Conservation (phyloP, 768 basidiomycete species). For the Tulasnella calospora region DNA sequence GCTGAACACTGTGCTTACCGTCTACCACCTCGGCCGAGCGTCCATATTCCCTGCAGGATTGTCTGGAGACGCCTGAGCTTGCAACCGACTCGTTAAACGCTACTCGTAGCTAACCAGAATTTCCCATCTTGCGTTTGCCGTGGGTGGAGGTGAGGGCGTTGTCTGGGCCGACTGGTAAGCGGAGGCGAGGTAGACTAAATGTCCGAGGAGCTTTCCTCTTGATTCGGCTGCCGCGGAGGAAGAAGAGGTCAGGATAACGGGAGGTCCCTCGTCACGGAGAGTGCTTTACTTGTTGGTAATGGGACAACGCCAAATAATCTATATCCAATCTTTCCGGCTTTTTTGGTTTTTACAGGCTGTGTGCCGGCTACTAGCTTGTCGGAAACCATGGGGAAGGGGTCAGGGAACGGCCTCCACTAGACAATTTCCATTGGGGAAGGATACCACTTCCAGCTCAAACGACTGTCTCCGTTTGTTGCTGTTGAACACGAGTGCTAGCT, state of each 20-base stretch:
- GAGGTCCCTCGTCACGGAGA: too few relatives aligned
- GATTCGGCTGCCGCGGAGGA: slow-evolving; percentile 63
- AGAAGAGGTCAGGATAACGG: too few relatives aligned
- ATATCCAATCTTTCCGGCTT: slow-evolving; percentile 41
- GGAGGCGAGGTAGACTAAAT: slow-evolving; percentile 83
- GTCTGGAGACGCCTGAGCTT: slow-evolving; percentile 59
- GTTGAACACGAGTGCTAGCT: slow-evolving; percentile 37
- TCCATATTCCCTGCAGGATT: not conserved
- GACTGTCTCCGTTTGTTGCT: slow-evolving; percentile 37
- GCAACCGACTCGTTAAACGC: slow-evolving; percentile 82
- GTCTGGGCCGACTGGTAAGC: slow-evolving; percentile 73
- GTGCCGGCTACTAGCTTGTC: not conserved
- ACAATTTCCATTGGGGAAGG: not conserved
- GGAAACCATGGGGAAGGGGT: not conserved
- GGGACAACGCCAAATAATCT: slow-evolving; percentile 46
- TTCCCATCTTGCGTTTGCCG: slow-evolving; percentile 63
- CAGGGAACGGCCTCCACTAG: not conserved
- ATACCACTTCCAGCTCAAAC: slow-evolving; percentile 37
- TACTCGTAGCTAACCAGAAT: slow-evolving; percentile 88
- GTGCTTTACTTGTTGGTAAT: slow-evolving; percentile 38
- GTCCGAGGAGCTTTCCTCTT: slow-evolving; percentile 70
- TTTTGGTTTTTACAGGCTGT: slow-evolving; percentile 33
- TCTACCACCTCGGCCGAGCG: slow-evolving; percentile 63
- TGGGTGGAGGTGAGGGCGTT: slow-evolving; percentile 60
- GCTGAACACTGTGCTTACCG: slow-evolving; percentile 42